These are phyloP conservation scores for Tricholoma terreum DNA, from an alignment of 768 basidiomycete genomes.

Conservation along the genomic window DNA sequence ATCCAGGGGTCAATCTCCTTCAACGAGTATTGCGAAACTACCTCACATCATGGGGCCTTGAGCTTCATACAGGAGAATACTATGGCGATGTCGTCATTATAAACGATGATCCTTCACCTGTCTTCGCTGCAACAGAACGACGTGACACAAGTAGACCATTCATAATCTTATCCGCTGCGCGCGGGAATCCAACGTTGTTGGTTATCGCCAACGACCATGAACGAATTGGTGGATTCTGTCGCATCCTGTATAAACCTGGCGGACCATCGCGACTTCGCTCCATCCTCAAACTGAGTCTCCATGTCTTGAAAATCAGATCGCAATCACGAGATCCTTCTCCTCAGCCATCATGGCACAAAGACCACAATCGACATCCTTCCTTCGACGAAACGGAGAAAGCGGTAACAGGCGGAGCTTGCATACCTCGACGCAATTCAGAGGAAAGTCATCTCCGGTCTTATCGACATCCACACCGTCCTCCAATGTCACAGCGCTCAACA, in stretches of 20 bases:
- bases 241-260: constrained; percentile 86
- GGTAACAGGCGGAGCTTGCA: constrained; percentile 6
- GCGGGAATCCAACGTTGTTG: constrained; percentile 64
- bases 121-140: constrained; percentile 54
- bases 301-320: constrained; percentile 49
- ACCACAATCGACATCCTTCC: not conserved
- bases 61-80: constrained; percentile 36
- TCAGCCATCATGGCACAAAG: not conserved
- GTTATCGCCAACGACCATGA: constrained; percentile 68
- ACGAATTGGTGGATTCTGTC: constrained; percentile 80
- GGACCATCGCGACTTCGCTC: constrained; percentile 73
- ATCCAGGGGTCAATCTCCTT: constrained; percentile 69
- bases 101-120: constrained; percentile 68
- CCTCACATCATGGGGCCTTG: constrained; percentile 69
- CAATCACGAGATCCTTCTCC: constrained; percentile 18
- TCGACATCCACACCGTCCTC: constrained; percentile 37
- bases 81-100: constrained; percentile 73
- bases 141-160: constrained; percentile 63
- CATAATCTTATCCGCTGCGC: constrained; percentile 69
- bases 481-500: constrained; percentile 50
- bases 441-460: constrained; percentile 27
- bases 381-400: constrained; percentile 4
- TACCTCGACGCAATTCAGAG: constrained; percentile 48
- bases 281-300: constrained; percentile 61
- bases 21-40: constrained; percentile 60